Base-by-base conservation (phyloP, 768 basidiomycete genomes). In the Leucocoprinus leucothites region DNA sequence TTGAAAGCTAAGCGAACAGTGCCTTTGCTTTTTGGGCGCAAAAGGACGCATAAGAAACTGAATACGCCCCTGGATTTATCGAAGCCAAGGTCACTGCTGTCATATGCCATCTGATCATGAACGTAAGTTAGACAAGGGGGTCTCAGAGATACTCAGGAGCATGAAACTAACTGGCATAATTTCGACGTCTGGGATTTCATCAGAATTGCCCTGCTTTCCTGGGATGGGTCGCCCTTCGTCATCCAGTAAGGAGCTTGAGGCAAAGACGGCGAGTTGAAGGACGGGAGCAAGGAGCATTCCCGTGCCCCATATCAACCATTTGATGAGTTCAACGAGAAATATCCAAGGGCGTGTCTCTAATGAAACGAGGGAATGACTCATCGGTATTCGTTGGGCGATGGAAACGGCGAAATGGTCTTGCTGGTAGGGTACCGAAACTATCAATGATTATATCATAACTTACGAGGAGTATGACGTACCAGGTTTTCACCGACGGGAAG, bases 401-500 rank as follows among this genome's bases (percentile, higher is more conserved):
- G 71, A 60, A 13, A 75, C 65, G 14, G 61, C 65, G 11, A 73
- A 57, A 56, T 78, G 75, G 58, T 76, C 76, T 70, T 75, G 68
- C 69, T 70, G 49, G 11, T 31, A 31, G 6, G 31, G 6, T 11
- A 36, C 4, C 51, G 8, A 36, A 4, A 41, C 31, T 19, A 44
- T 45, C 43, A 13, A 44, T 25, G 14, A 11, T 19, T 28, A 42
- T 25, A 34, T 26, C 3, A 13, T 3, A 34, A 18, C 31, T 11
- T 18, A 21, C 0, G 6, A 22, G 11, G 48, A 16, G 28, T 31
- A 41, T 18, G 1, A 59, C 64, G 4, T 57, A 80, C 71, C 28
- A 94, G 77, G 64, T 90, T 81, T 19, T 78, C 72, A 9, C 93
- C 93, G 14, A 94, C 91, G 11, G 90, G 86, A 3, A 86, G 77